A percentile compares a stretch with the other conserved stretches of the same genome.
These are phyloP conservation scores for Lasiosphaeria hispida DNA, from an alignment of 495 filamentous ascomycete species.

Conservation along the genomic window DNA sequence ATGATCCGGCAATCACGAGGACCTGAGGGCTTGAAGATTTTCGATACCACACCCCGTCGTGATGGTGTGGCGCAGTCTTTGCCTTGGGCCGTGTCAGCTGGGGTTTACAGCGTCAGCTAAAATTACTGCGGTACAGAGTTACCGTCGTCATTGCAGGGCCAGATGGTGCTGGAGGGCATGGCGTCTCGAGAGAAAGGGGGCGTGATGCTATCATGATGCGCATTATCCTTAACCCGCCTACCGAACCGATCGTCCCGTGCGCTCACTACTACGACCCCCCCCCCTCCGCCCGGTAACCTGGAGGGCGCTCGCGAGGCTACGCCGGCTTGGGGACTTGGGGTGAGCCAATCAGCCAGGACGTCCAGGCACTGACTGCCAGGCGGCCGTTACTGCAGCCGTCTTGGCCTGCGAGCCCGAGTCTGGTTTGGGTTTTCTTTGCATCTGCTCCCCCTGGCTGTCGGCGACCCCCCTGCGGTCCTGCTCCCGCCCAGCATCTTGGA, in stretches of 20 bases:
- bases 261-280: not conserved
- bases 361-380: not conserved
- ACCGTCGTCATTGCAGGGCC: slow-evolving; percentile 5
- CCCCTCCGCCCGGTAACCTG: not conserved
- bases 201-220: slow-evolving; percentile 9
- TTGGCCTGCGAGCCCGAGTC: slow-evolving; percentile 15
- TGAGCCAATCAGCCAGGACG: too few species aligned
- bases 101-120: not conserved
- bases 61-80: not conserved
- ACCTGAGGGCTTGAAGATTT: too few species aligned
- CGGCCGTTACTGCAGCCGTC: slow-evolving; percentile 5
- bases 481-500: not conserved
- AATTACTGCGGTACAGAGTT: not conserved
- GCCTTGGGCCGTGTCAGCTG: not conserved
- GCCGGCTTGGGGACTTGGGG: too few species aligned
- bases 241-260: slow-evolving; percentile 13
- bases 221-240: slow-evolving; percentile 7
- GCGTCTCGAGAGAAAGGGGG: not conserved
- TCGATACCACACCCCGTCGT: not conserved
- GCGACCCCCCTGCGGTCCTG: not conserved
- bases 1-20: too few species aligned
- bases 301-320: not conserved
- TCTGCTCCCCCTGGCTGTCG: not conserved
- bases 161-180: slow-evolving; percentile 7
- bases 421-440: slow-evolving; percentile 14